These are phyloP conservation scores for Kurtzmaniella quercitrusa DNA, from an alignment of 1,139 yeast species.

Conservation along the genomic window DNA sequence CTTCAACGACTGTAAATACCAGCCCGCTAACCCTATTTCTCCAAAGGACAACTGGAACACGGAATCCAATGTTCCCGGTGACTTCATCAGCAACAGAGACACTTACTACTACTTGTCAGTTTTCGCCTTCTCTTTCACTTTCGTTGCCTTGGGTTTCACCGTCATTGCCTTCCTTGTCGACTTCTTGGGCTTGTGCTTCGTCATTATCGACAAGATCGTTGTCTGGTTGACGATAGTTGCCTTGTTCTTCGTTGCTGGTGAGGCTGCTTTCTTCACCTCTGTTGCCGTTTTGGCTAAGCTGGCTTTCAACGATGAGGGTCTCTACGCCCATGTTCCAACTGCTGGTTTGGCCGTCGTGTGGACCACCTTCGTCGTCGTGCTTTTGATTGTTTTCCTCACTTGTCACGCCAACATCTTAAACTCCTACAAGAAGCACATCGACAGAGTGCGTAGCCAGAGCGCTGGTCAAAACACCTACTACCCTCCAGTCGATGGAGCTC, in stretches of 20 bases:
- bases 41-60: slow-evolving; percentile 68
- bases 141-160: slow-evolving; percentile 56
- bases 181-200: slow-evolving; percentile 40
- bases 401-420: slow-evolving; percentile 50
- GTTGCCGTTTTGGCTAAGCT: slow-evolving; percentile 60
- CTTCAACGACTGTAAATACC: slow-evolving; percentile 41
- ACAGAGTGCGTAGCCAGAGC: slow-evolving; percentile 25
- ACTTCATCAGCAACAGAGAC: slow-evolving; percentile 52
- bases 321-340: slow-evolving; percentile 49
- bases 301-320: slow-evolving; percentile 49
- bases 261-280: slow-evolving; percentile 65
- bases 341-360: slow-evolving; percentile 60
- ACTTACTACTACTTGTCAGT: slow-evolving; percentile 66
- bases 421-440: slow-evolving; percentile 44
- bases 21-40: slow-evolving; percentile 63
- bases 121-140: slow-evolving; percentile 63
- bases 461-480: slow-evolving; percentile 13
- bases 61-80: slow-evolving; percentile 44
- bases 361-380: slow-evolving; percentile 58
- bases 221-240: slow-evolving; percentile 51
- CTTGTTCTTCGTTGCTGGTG: slow-evolving; percentile 51
- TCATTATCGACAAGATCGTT: slow-evolving; percentile 49
- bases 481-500: slow-evolving; percentile 10
- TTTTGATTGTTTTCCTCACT: slow-evolving; percentile 50
- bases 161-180: slow-evolving; percentile 39